Base-by-base conservation (phyloP, 2,329 filamentous ascomycete species). In the Paradendryphiella salina region DNA sequence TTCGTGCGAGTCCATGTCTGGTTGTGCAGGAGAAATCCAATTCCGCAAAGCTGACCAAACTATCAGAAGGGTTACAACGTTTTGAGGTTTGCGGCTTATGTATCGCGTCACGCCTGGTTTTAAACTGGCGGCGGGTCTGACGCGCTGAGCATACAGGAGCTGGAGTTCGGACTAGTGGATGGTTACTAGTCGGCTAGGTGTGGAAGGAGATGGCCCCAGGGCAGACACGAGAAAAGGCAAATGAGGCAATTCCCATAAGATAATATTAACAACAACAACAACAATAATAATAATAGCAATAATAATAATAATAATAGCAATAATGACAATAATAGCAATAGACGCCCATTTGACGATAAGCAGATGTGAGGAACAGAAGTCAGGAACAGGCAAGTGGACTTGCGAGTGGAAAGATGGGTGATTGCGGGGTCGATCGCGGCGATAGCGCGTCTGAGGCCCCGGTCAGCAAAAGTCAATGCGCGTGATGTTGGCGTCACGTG, bases 341-440 rank as follows among this genome's bases (percentile, higher is more conserved):
- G 8, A 35, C 20, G 1, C 10, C 21, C 14, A n/a, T 20, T 36
- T 33, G 18, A 20, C 34, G 18, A 31, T 17, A 37, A 36, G 38
- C 10, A 21, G 48, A 23, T 23, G 37, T 21, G 31, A 43, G n/a
- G 17, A 17, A 3, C 33, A 33, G 29, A 39, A 35, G 33, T 28
- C 38, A 31, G 32, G 28, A 42, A 42, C 29, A 31, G 44, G 44
- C 40, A 51, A 29, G 48, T 35, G 47, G 47, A 37, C 21, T 43
- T 14, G 33, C 40, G 34, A 23, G 44, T 36, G 44, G 31, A 37
- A 32, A 48, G 38, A 33, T 38, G 49, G 38, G 33, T 42, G 46
- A 45, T 49, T 59, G 58, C 51, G 58, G 56, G 58, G 58, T 59
- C 46, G 29, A 26, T 26, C 38, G 18, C 45, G 31, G 11, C 17